Conservation (phyloP, 1,284 basidiomycete species). For the Rhodotorula sp. region DNA sequence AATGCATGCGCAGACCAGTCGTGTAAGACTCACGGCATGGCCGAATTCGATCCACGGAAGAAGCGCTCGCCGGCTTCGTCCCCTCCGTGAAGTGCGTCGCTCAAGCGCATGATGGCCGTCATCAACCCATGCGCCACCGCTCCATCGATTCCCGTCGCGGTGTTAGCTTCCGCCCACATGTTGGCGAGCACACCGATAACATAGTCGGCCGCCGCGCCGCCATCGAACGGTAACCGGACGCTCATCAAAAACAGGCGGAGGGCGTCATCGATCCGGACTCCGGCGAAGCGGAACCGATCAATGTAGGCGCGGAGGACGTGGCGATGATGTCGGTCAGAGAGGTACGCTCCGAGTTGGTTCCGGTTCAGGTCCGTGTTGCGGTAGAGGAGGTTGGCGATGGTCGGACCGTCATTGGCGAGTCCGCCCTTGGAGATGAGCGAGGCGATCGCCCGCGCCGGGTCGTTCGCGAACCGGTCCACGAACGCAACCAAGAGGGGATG, state of each 20-base stretch:
- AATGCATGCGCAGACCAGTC: background rate
- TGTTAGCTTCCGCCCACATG: conserved; percentile 88
- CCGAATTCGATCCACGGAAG: background rate
- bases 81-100: conserved; percentile 65
- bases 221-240: conserved; percentile 64
- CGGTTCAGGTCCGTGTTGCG: conserved; percentile 80
- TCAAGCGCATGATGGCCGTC: conserved; percentile 79
- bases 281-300: conserved; percentile 77
- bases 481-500: conserved; percentile 43
- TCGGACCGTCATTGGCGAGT: conserved; percentile 40
- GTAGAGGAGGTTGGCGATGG: conserved; percentile 59
- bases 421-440: conserved; percentile 47
- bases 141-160: conserved; percentile 52
- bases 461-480: conserved; percentile 55
- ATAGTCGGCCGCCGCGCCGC: conserved; percentile 62
- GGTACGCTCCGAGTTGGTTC: conserved; percentile 74
- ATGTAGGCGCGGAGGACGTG: conserved; percentile 76
- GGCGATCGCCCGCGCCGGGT: conserved; percentile 46
- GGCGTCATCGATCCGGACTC: conserved; percentile 81
- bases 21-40: background rate
- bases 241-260: conserved; percentile 83
- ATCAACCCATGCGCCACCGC: conserved; percentile 71
- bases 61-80: conserved; percentile 26
- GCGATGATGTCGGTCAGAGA: conserved; percentile 66
- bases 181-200: conserved; percentile 68